Conservation (phyloP, 352 stramenopile species). For the Phytophthora citricola region DNA sequence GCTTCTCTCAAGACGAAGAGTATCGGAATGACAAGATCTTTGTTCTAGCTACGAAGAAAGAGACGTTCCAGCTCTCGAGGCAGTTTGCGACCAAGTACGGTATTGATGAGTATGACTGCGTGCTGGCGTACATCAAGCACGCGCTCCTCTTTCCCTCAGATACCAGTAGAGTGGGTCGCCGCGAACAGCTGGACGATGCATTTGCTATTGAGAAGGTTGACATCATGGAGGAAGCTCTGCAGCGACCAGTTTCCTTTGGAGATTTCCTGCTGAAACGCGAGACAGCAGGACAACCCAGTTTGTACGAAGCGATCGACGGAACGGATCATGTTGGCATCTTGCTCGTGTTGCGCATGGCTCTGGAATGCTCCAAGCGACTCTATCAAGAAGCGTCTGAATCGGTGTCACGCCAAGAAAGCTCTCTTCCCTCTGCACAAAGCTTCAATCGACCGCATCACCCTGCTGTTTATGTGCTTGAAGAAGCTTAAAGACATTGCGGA, state of each 20-base stretch:
- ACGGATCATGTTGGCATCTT: slow-evolving; percentile 78
- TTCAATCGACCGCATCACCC: slow-evolving; percentile 58
- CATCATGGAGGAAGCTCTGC: slow-evolving; percentile 71
- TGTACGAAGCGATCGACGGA: slow-evolving; percentile 69
- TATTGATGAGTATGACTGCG: slow-evolving; percentile 67
- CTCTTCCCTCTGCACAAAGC: slow-evolving; percentile 63
- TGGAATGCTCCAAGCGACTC: slow-evolving; percentile 79
- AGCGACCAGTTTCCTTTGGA: slow-evolving; percentile 59
- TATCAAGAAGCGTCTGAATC: slow-evolving; percentile 23
- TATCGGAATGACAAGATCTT: slow-evolving; percentile 64
- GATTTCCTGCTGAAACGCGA: slow-evolving; percentile 54
- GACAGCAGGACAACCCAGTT: slow-evolving; percentile 17
- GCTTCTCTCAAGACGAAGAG: slow-evolving; percentile 51
- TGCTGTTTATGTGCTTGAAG: slow-evolving; percentile 86
- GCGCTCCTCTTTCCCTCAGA: slow-evolving; percentile 36
- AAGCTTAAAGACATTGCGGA: slow-evolving; percentile 63
- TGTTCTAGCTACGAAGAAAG: slow-evolving; percentile 57
- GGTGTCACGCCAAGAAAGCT: slow-evolving; percentile 3
- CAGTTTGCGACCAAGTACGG: slow-evolving; percentile 77
- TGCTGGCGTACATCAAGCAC: slow-evolving; percentile 69
- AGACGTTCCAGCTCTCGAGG: slow-evolving; percentile 49
- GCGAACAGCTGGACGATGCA: slow-evolving; percentile 73
- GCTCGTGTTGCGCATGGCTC: slow-evolving; percentile 69
- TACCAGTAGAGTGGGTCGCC: slow-evolving; percentile 30
- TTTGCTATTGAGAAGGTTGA: slow-evolving; percentile 61